Percentiles rank a stretch among this genome's conserved stretches.
Evolutionary conservation across 257 asterid genomes (phyloP).

Genomic region (Datura wrightii): DNA sequence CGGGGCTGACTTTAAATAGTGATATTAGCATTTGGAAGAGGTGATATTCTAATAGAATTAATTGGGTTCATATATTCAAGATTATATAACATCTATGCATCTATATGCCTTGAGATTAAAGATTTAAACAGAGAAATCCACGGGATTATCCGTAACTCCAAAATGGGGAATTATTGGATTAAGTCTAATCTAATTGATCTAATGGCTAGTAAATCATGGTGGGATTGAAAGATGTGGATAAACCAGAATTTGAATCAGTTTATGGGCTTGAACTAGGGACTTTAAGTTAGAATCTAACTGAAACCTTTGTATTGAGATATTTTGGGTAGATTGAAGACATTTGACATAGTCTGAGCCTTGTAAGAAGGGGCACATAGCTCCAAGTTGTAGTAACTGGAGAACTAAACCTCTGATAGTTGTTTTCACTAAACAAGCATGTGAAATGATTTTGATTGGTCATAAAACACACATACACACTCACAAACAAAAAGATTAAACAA

Average conservation of each 20-base stretch:
- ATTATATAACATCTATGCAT: not conserved
- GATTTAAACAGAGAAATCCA: not conserved
- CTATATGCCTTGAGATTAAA: not conserved
- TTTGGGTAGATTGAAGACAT: not conserved
- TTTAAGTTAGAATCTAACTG: not conserved
- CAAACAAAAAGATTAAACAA: not conserved
- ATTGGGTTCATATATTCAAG: not conserved
- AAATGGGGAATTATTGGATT: not conserved
- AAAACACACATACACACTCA: not conserved
- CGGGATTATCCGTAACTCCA: not conserved
- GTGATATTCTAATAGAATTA: not conserved
- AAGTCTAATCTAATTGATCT: not conserved
- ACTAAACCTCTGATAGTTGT: not conserved
- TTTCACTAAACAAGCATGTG: not conserved
- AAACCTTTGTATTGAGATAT: not conserved
- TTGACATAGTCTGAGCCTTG: not conserved
- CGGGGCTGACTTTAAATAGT: not conserved
- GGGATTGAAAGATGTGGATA: not conserved
- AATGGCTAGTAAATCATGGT: not conserved
- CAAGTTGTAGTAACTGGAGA: not conserved
- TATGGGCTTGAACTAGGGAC: not conserved
- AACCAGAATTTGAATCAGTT: not conserved
- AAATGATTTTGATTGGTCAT: not conserved
- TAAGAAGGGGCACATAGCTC: slow-evolving; percentile 8
- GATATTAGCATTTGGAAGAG: slow-evolving; percentile 11